Evolutionary conservation across 2,329 filamentous ascomycete species (phyloP), one percentile per base, ranked within the genome.

Genomic region (Zymoseptoria passerinii): DNA sequence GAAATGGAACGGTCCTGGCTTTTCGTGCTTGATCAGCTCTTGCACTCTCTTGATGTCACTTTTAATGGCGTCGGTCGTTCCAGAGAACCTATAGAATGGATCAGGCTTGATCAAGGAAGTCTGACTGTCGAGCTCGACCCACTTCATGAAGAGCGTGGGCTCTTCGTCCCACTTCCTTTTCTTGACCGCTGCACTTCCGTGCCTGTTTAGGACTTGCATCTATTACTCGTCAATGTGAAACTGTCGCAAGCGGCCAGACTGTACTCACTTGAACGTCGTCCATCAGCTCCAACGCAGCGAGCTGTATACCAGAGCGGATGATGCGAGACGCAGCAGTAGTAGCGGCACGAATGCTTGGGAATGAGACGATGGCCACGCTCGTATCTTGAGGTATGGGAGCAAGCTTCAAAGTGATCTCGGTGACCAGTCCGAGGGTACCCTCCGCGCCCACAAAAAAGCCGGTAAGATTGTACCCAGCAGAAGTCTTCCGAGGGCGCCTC

Each of bases 261-360:
- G 8, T 23, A 52, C 58, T n/a, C 9, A 60, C 58, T 35, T 92
- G 88, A 3, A 92, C 87, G 58, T 94, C 89, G 69, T 94, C 89
- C 87, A 94, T 90, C 65, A 94, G 84, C 73, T 94, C 89, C 83
- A 92, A 87, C 3, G 87, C 87, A 0, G 86, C 87, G 6, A 92
- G 81, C 0, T 86, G 88, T 3, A 91, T 79, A 0, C 86, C 88
- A 0, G 84, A 81, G 66, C 88, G 83, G 79, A 92, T 88, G n/a
- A 92, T 83, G 53, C 82, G 83, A 1, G 87, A 86, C 0, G 89
- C 89, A 0, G 88, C 87, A 0, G 85, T 80, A 0, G 89, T 88
- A 1, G 89, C 89, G 70, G 89, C 84, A 28, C 87, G 83, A 61
- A 92, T 90, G 0, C 81, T 84, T 0, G 88, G 88, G 71, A 94